Percentiles rank a stretch among this genome's conserved stretches.
phyloP scores from a whole-genome alignment of 371 early-diverging fungal genomes.

The Rhizomucor miehei region DNA sequence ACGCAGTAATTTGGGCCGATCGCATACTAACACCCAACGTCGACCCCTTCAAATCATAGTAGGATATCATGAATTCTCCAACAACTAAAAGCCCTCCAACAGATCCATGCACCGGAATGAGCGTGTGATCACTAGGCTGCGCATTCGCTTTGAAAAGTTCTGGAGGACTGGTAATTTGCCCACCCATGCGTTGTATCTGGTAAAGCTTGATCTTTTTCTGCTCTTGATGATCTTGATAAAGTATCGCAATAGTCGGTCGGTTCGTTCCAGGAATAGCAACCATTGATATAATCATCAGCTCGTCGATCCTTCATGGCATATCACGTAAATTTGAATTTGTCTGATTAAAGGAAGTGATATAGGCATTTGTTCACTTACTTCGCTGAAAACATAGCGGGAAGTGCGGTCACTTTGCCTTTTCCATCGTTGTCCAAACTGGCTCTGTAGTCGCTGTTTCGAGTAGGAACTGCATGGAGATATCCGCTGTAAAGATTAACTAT shows the following conservation, averaged over 20 bases:
- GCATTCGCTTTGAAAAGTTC: slow-evolving; percentile 30
- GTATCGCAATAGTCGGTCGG: slow-evolving; percentile 58
- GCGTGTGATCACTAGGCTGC: slow-evolving; percentile 49
- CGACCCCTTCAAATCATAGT: slow-evolving; percentile 32
- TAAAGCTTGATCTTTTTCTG: slow-evolving; percentile 63
- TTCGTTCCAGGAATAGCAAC: slow-evolving; percentile 44
- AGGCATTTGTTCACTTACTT: slow-evolving; percentile 4
- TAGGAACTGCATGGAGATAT: slow-evolving; percentile 23
- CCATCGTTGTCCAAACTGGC: too few species aligned
- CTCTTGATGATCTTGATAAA: slow-evolving; percentile 65
- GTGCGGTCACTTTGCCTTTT: too few species aligned
- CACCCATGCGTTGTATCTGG: slow-evolving; percentile 21
- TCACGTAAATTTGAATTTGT: too few species aligned
- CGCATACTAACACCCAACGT: slow-evolving; percentile 49
- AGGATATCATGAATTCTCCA: slow-evolving; percentile 68
- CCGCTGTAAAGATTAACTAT: slow-evolving; percentile 60
- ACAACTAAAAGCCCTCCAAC: slow-evolving; percentile 67
- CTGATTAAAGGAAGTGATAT: too few species aligned
- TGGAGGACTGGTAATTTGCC: slow-evolving; percentile 11
- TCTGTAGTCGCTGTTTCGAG: slow-evolving; percentile 15
- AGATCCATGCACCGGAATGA: slow-evolving; percentile 58
- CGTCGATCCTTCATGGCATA: slow-evolving; percentile 67
- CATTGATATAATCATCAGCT: slow-evolving; percentile 62
- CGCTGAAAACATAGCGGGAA: slow-evolving; percentile 11
- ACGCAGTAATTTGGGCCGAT: slow-evolving; percentile 20